A percentile compares a stretch with the other conserved stretches of the same genome.
phyloP scores from a whole-genome alignment of 441 rosid genomes.

The Geranium incanum region DNA sequence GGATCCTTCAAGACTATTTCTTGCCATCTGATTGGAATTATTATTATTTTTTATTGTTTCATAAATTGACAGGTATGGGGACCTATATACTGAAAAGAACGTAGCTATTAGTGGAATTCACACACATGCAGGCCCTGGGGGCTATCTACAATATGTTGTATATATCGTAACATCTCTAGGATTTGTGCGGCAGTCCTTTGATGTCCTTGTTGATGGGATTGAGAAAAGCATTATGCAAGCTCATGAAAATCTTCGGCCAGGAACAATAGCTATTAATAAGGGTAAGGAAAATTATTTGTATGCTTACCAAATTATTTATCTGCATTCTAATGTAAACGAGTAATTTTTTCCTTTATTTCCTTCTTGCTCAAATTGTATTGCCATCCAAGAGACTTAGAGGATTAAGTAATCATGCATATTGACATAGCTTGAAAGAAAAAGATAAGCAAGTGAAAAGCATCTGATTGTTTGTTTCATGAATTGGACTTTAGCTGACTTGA shows the following conservation, averaged over 20 bases:
- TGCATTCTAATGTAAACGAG: no score
- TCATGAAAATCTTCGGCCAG: conserved; percentile 79
- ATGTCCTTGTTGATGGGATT: conserved; percentile 85
- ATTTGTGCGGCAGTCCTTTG: conserved; percentile 87
- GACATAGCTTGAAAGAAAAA: no score
- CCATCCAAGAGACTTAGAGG: no score
- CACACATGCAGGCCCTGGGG: conserved; percentile 95
- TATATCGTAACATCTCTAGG: conserved; percentile 84
- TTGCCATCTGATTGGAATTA: not conserved
- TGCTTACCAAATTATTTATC: no score
- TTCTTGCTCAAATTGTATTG: no score
- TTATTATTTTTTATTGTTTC: conserved; percentile 7
- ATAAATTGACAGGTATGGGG: conserved; percentile 57
- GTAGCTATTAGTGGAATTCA: conserved; percentile 92
- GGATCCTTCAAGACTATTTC: no score
- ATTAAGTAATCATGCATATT: no score
- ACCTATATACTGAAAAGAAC: conserved; percentile 68
- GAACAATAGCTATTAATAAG: conserved; percentile 58
- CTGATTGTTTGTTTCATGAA: no score
- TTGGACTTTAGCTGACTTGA: no score
- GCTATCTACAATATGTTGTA: conserved; percentile 80
- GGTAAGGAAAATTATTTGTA: conserved; percentile 29
- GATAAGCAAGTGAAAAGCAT: no score
- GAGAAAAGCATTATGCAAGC: conserved; percentile 78
- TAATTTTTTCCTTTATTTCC: no score